Evolutionary conservation across 176 grass and related monocot species (phyloP).

Genomic region (Metroxylon sagu): DNA sequence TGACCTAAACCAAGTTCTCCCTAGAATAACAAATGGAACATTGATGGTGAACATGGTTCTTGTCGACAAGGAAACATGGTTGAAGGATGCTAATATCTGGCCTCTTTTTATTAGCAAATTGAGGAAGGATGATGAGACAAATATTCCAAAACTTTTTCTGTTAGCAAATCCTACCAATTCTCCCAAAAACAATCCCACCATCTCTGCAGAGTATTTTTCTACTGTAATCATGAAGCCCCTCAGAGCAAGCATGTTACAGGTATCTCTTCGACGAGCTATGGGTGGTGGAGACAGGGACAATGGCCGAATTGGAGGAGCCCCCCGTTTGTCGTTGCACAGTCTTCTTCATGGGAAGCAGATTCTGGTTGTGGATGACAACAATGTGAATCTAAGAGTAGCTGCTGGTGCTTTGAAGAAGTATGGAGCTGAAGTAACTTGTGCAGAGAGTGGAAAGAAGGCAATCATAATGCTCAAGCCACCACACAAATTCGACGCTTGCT

Average conservation of each 20-base stretch:
- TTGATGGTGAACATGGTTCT: slow-evolving; percentile 57
- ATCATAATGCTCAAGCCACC: slow-evolving; percentile 63
- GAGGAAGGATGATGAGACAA: slow-evolving; percentile 35
- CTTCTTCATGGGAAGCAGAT: slow-evolving; percentile 84
- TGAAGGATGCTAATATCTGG: slow-evolving; percentile 40
- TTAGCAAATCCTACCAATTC: slow-evolving; percentile 55
- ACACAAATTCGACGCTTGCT: slow-evolving; percentile 94
- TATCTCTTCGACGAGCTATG: slow-evolving; percentile 49
- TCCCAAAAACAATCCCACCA: slow-evolving; percentile 36
- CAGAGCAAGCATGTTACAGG: slow-evolving; percentile 85
- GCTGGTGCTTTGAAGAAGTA: slow-evolving; percentile 93
- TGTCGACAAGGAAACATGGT: slow-evolving; percentile 79
- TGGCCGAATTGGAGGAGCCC: slow-evolving; percentile 53
- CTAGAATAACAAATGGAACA: slow-evolving; percentile 41
- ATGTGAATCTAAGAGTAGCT: slow-evolving; percentile 92
- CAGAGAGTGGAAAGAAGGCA: slow-evolving; percentile 67
- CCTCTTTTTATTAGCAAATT: slow-evolving; percentile 48
- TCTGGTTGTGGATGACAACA: slow-evolving; percentile 87
- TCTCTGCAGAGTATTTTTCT: slow-evolving; percentile 46
- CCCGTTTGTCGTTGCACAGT: slow-evolving; percentile 45
- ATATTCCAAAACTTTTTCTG: slow-evolving; percentile 68
- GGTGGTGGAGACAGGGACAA: slow-evolving; percentile 44
- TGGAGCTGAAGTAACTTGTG: slow-evolving; percentile 69
- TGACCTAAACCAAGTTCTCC: slow-evolving; percentile 45
- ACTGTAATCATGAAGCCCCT: slow-evolving; percentile 88